Evolutionary conservation across 768 basidiomycete genomes (phyloP).

Genomic region (Leccinum ochraceum): DNA sequence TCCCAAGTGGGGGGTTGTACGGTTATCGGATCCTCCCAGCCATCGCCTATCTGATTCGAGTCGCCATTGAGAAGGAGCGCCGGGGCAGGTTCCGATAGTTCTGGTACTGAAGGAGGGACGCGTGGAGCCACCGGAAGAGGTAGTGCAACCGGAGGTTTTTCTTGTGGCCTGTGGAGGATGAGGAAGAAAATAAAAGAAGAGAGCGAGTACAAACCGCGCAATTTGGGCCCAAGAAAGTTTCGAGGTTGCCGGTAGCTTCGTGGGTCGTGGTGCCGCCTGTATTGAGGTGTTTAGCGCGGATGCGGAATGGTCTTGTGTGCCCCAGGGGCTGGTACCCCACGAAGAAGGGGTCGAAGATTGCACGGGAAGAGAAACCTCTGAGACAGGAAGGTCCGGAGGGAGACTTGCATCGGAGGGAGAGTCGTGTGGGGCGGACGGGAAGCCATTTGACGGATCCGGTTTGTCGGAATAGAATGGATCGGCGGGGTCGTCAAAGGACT

Average conservation of each 20-base stretch:
- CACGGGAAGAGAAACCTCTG: constrained; percentile 11
- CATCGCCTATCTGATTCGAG: constrained; percentile 39
- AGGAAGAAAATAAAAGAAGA: constrained; percentile 8
- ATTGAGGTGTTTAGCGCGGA: constrained; percentile 24
- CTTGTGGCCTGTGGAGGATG: constrained; percentile 52
- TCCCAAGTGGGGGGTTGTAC: constrained; percentile 70
- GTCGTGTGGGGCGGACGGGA: constrained; percentile 15
- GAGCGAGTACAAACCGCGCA: constrained; percentile 47
- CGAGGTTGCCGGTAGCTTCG: constrained; percentile 66
- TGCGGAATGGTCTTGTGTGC: constrained; percentile 39
- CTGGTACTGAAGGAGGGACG: constrained; percentile 21
- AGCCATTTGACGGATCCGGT: constrained; percentile 17
- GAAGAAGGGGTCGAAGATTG: constrained; percentile 36
- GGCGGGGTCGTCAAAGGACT: constrained; percentile 18
- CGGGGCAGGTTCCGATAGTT: constrained; percentile 28
- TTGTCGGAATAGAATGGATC: constrained; percentile 20
- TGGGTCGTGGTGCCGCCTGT: constrained; percentile 28
- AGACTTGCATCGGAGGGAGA: constrained; percentile 11
- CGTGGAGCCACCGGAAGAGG: constrained; percentile 32
- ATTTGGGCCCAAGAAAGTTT: constrained; percentile 88
- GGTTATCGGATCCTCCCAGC: constrained; percentile 77
- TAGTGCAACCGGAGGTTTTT: constrained; percentile 54
- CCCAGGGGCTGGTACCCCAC: constrained; percentile 34
- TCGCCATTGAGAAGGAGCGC: constrained; percentile 32
- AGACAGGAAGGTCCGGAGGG: constrained; percentile 13